Evolutionary conservation across 441 rosid species (phyloP).

Genomic region (Metrosideros polymorpha): DNA sequence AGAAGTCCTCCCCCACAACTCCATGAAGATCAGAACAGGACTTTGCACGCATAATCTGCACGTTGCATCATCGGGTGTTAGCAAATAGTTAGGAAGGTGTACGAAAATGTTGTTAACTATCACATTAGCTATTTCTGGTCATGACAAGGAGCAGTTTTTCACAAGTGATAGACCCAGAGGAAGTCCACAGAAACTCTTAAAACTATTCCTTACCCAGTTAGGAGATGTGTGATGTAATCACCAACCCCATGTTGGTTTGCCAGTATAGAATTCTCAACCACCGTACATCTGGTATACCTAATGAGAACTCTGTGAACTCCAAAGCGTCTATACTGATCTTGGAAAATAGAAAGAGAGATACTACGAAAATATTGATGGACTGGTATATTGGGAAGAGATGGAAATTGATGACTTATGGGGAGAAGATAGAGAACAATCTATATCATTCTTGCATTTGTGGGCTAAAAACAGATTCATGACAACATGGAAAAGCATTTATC

Average conservation of each 20-base stretch:
- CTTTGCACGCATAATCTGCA: conserved; percentile 70
- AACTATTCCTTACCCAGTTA: background rate
- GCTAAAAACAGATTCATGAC: background rate
- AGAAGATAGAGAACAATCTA: background rate
- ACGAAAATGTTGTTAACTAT: background rate
- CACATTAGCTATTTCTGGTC: background rate
- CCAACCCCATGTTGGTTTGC: background rate
- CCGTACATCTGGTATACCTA: background rate
- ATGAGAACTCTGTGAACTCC: background rate
- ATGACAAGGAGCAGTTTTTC: background rate
- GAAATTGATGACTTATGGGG: background rate
- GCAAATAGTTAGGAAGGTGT: background rate
- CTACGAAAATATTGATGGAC: background rate
- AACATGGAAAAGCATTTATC: background rate
- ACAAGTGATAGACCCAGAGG: background rate
- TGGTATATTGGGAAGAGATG: background rate
- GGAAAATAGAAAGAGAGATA: background rate
- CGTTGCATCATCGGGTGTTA: conserved; percentile 4
- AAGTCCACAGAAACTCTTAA: background rate
- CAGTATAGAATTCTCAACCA: background rate
- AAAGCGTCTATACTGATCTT: background rate
- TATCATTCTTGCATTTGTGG: background rate
- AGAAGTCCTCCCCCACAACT: conserved; percentile 89
- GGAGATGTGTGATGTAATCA: background rate
- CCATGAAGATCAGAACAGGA: conserved; percentile 76